phyloP scores from a whole-genome alignment of 768 basidiomycete species.

The Thelephora aurantiotincta region DNA sequence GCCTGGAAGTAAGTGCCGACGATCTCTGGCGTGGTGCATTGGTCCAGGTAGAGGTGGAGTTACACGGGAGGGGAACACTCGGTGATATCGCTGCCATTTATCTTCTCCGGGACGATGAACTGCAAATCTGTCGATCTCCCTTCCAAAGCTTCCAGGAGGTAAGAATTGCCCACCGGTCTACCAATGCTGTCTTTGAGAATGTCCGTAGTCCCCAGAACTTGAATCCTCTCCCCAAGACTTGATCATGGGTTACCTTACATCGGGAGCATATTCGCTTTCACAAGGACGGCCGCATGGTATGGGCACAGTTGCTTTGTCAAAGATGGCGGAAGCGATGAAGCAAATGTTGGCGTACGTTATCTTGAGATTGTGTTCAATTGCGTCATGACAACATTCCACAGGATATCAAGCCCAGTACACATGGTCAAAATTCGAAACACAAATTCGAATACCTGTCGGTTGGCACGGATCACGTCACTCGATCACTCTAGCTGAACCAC shows the following conservation, averaged over 20 bases:
- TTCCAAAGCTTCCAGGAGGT: too few species aligned
- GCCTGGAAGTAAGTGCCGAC: constrained; percentile 19
- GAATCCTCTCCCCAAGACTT: constrained; percentile 15
- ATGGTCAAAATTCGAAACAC: constrained; percentile 56
- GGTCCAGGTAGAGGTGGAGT: constrained; percentile 47
- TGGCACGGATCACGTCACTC: constrained; percentile 30
- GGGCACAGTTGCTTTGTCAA: constrained; percentile 50
- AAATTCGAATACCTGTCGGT: constrained; percentile 37
- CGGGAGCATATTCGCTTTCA: constrained; percentile 70
- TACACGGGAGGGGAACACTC: constrained; percentile 57
- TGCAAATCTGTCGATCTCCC: constrained; percentile 19
- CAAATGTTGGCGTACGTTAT: constrained; percentile 27
- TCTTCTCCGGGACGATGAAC: constrained; percentile 37
- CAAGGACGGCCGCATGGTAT: constrained; percentile 69
- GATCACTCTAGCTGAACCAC: constrained; percentile 11
- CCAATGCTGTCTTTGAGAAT: constrained; percentile 2
- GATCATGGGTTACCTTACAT: constrained; percentile 74
- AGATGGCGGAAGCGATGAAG: constrained; percentile 34
- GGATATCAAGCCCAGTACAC: constrained; percentile 5
- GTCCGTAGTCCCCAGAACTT: too few species aligned
- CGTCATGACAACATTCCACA: neutral
- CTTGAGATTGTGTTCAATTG: neutral
- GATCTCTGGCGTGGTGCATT: constrained; percentile 47
- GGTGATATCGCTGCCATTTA: constrained; percentile 68
- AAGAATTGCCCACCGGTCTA: too few species aligned